Evolutionary conservation across 306 rosid species (phyloP), one percentile per base, ranked within the genome.

Genomic region (Inga laurina): DNA sequence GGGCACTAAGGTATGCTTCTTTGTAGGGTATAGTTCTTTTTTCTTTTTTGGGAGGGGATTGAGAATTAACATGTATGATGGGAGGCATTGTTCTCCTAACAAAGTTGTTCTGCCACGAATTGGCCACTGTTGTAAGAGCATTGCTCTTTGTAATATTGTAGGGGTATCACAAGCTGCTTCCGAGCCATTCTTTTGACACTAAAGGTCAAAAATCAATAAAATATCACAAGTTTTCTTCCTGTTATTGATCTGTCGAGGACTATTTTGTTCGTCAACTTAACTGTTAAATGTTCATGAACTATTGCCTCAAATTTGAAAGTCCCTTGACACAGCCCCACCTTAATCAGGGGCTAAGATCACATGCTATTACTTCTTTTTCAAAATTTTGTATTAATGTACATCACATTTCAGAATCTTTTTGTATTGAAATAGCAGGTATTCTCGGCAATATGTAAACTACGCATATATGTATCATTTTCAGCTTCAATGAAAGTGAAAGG

Each of bases 1-100:
- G 86, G 80, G 77, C 85, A 73, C 84, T 54, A 81, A 66, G 84
- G 83, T 69, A 79, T 75, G 83, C 82, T 78, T 79, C 79, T 86
- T 83, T 85, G 83, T 88, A 86, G 87, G 80, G 66, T 18, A 74
- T 54, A 73, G 82, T 78, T 8, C 10, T 52, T 18, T 52, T 18
- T 16, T 57, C 8, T 2, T 56, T 56, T 56, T 8, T 72, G 62
- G 73, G 84, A 76, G 73, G 77, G 72, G 66, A 84, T 75, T 81
- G 84, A 74, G 78, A 78, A 35, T 81, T 79, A 62, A 75, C 70
- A 74, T 85, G 62, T 79, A 81, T 84, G 73, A 77, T 85, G 78
- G 86, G 86, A 88, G 71, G 81, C 7, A 14, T 81, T 84, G 73
- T 51, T 84, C 74, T 69, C 82, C 10, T 84, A 37, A 83, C 86